phyloP scores from a whole-genome alignment of 2,329 filamentous ascomycete species.

The Hymenoscyphus albidus region DNA sequence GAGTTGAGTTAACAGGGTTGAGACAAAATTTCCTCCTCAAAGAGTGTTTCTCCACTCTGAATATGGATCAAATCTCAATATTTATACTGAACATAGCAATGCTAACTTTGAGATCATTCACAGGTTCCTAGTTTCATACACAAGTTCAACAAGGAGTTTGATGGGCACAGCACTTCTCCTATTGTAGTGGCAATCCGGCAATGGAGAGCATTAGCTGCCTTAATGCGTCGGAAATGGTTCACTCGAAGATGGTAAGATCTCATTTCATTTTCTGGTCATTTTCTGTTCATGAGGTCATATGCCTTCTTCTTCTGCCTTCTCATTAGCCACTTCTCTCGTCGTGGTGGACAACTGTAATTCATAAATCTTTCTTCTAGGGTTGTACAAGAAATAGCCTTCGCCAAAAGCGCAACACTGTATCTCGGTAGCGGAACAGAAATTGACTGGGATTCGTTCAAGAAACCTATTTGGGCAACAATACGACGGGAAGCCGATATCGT shows the following conservation, averaged over 20 bases:
- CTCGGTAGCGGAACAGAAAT: not conserved
- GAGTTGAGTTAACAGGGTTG: too few species aligned
- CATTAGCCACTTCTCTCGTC: not conserved
- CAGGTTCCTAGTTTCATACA: not conserved
- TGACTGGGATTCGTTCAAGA: not conserved
- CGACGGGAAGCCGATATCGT: not conserved
- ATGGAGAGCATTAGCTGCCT: not conserved
- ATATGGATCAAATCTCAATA: too few species aligned
- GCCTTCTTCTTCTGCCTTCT: not conserved
- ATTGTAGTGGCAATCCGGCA: not conserved
- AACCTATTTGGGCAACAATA: not conserved
- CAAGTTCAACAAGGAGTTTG: not conserved
- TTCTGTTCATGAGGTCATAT: not conserved
- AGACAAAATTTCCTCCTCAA: too few species aligned
- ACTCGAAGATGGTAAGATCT: not conserved
- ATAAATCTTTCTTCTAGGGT: not conserved
- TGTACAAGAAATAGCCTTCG: constrained; percentile 6
- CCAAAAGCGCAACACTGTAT: constrained; percentile 5
- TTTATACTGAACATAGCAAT: too few species aligned
- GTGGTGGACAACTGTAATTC: not conserved
- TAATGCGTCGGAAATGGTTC: not conserved
- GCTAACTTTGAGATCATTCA: too few species aligned
- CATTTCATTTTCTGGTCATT: not conserved
- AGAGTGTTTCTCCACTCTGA: too few species aligned
- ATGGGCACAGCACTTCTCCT: not conserved